Conservation (phyloP, 2,329 filamentous ascomycete genomes). For the Peltaster fructicola region DNA sequence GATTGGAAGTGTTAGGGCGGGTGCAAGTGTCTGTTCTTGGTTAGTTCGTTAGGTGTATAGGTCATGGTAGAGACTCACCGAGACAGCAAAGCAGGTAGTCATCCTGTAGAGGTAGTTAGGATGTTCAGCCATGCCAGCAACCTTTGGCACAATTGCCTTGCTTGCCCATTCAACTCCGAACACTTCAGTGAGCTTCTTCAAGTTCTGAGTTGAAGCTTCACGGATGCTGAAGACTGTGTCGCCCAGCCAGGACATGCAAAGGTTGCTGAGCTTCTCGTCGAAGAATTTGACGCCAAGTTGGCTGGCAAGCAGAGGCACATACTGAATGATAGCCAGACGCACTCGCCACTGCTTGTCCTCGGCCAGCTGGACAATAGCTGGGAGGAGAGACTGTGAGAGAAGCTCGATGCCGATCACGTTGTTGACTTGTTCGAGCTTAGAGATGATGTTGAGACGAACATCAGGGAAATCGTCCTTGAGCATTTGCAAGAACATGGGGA, state of each 20-base stretch:
- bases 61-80: constrained; percentile 44
- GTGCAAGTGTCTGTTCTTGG: constrained; percentile 59
- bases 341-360: constrained; percentile 99
- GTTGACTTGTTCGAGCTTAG: constrained; percentile 97
- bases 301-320: constrained; percentile 87
- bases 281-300: constrained; percentile 96
- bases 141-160: constrained; percentile 93
- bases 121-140: constrained; percentile 95
- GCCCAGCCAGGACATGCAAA: constrained; percentile 97
- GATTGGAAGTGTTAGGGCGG: constrained; percentile 81
- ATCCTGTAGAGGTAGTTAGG: constrained; percentile 98
- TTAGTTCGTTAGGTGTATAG: constrained; percentile 5
- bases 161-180: constrained; percentile 97
- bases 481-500: constrained; percentile 99
- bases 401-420: constrained; percentile 97
- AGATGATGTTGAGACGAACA: constrained; percentile 95
- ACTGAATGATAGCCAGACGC: constrained; percentile 94
- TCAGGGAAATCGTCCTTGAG: constrained; percentile 98
- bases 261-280: constrained; percentile 82
- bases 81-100: constrained; percentile 99
- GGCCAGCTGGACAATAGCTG: constrained; percentile 89
- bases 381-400: constrained; percentile 86
- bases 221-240: constrained; percentile 98
- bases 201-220: constrained; percentile 89
- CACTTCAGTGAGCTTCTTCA: constrained; percentile 96